Conservation (phyloP, 495 filamentous ascomycete genomes). For the Hypomontagnella monticulosa region DNA sequence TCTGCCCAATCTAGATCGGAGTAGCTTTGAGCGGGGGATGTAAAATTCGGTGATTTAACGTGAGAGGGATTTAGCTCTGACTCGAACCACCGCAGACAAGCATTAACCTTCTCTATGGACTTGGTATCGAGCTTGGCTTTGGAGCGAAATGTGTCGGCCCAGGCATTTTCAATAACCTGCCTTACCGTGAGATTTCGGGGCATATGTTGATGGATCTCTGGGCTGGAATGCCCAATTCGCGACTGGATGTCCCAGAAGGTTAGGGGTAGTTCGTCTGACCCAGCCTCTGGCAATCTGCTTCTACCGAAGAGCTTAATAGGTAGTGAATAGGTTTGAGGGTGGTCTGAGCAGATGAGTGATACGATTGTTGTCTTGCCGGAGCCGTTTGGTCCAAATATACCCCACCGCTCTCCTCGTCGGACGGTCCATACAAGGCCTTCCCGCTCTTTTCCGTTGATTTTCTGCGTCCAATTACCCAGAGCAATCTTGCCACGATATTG, state of each 20-base stretch:
- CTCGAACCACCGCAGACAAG: constrained; percentile 77
- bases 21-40: background rate
- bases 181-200: constrained; percentile 80
- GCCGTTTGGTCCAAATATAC: constrained; percentile 89
- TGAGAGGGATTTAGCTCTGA: constrained; percentile 70
- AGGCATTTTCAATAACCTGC: constrained; percentile 81
- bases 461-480: constrained; percentile 80
- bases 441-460: constrained; percentile 54
- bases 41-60: constrained; percentile 2
- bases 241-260: constrained; percentile 92
- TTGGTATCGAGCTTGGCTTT: constrained; percentile 69
- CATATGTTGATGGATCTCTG: constrained; percentile 93
- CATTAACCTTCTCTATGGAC: constrained; percentile 66
- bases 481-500: constrained; percentile 80
- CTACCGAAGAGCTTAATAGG: constrained; percentile 87
- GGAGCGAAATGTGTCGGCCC: constrained; percentile 84
- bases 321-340: constrained; percentile 90
- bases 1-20: constrained; percentile 74
- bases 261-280: constrained; percentile 72
- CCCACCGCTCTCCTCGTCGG: constrained; percentile 85
- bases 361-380: constrained; percentile 93
- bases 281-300: constrained; percentile 75
- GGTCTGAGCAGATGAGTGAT: constrained; percentile 92
- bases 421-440: constrained; percentile 84
- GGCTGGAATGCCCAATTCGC: constrained; percentile 89